These are phyloP conservation scores for Rossbeevera mucosa DNA, from an alignment of 768 basidiomycete genomes.

Conservation along the genomic window DNA sequence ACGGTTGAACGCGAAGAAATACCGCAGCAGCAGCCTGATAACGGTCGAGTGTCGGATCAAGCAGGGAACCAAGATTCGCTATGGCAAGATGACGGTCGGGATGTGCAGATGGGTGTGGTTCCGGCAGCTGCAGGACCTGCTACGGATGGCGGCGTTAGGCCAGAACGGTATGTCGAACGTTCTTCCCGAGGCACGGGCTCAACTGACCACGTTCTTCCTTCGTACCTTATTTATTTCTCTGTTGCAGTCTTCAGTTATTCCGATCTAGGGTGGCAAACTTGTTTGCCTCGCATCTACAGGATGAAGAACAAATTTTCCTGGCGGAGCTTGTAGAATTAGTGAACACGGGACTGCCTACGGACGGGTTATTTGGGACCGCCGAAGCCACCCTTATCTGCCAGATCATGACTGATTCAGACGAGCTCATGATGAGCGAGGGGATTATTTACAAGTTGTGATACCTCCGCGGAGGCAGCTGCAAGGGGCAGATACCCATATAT, in stretches of 20 bases:
- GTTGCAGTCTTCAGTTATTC: conserved; percentile 58
- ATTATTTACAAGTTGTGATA: conserved; percentile 78
- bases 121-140: conserved; percentile 35
- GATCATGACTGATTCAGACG: conserved; percentile 64
- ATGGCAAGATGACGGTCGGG: conserved; percentile 66
- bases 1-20: conserved; percentile 47
- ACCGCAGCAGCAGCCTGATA: conserved; percentile 33
- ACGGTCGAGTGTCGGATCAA: conserved; percentile 23
- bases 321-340: conserved; percentile 64
- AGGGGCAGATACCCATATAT: background rate
- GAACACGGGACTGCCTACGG: conserved; percentile 69
- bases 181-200: background rate
- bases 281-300: conserved; percentile 62
- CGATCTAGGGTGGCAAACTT: conserved; percentile 68
- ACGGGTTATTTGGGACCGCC: conserved; percentile 68
- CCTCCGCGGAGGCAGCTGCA: background rate
- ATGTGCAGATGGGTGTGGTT: conserved; percentile 56
- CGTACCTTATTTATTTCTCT: background rate
- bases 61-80: conserved; percentile 48
- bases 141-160: conserved; percentile 42
- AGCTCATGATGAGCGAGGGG: conserved; percentile 85
- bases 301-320: conserved; percentile 74
- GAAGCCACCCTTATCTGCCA: conserved; percentile 75
- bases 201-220: background rate
- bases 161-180: conserved; percentile 51